Base-by-base conservation (phyloP, 495 filamentous ascomycete species). In the Lophiostoma macrostomum region DNA sequence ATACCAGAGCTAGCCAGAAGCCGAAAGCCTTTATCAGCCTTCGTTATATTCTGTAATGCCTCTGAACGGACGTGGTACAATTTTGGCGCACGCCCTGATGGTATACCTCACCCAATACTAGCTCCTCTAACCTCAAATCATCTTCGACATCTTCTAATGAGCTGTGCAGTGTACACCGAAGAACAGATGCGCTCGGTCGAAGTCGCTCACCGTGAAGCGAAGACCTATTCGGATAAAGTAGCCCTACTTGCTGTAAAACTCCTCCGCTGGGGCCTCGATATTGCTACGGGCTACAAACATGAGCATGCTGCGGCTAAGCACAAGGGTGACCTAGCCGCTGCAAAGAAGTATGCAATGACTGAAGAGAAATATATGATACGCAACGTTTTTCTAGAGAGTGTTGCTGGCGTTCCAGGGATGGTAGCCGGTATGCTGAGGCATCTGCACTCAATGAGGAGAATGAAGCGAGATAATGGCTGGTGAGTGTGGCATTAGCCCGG, bases 381-480 rank as follows among this genome's bases (percentile, higher is more conserved):
- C 18, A 87, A 95, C 60, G 76, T 98, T 54, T 97, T 98, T 71
- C 78, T 98, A 42, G 93, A 98, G 69, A 90, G 85, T 43, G 87
- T 98, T 25, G 93, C 93, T 8, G 93, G 85, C 16, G 93, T 98
- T 0, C 94, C 94, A 0, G 94, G 94, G 0, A 97, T 97, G 90
- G 94, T 97, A 4, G 93, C 84, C 0, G 93, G 91, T 7, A 95
- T 95, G 85, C 72, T 97, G 11, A 76, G 93, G 16, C 93, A 98
- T 70, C 73, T 98, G 5, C 80, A 86, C 63, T 88, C 83, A 57
- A 72, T 98, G 50, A 76, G 93, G 36, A 76, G 82, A 5, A 82
- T 98, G 74, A 90, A 88, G 73, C 72, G 93, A 27, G 93, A 98
- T 67, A 95, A 96, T 58, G 93, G 94, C 66, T 97, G 93, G 91